Percentiles rank a stretch among this genome's conserved stretches.
phyloP scores from a whole-genome alignment of 768 basidiomycete species.

The Goffeauzyma gilvescens region DNA sequence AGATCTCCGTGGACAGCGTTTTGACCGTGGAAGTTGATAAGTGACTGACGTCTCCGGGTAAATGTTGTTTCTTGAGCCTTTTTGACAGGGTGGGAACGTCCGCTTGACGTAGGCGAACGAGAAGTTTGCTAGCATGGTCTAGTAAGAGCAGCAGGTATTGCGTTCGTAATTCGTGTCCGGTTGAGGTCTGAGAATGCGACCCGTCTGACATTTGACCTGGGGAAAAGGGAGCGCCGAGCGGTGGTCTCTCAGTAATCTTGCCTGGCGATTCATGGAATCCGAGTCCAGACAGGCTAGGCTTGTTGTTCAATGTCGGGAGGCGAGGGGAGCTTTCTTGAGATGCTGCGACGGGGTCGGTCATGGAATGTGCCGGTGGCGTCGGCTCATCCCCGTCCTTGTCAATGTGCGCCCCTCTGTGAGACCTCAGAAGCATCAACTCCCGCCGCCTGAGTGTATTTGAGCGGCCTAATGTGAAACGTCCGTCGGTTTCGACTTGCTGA shows the following conservation, averaged over 20 bases:
- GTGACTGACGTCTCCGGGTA: constrained; percentile 62
- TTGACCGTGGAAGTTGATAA: constrained; percentile 65
- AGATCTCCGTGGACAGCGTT: constrained; percentile 51
- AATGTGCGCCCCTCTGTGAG: constrained; percentile 52
- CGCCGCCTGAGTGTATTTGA: constrained; percentile 18
- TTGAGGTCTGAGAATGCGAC: constrained; percentile 54
- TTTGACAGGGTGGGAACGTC: constrained; percentile 76
- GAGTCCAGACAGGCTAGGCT: constrained; percentile 2
- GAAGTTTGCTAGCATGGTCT: constrained; percentile 42
- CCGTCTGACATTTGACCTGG: constrained; percentile 2
- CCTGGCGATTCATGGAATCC: constrained; percentile 7
- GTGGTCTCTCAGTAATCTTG: constrained; percentile 4
- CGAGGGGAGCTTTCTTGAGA: not conserved
- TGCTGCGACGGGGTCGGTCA: constrained; percentile 38
- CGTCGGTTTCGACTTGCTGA: not conserved
- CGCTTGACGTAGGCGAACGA: constrained; percentile 48
- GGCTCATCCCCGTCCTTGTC: too few species aligned
- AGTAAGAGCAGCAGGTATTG: constrained; percentile 30
- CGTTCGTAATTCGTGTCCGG: constrained; percentile 38
- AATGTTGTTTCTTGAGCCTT: constrained; percentile 73
- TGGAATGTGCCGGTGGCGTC: not conserved
- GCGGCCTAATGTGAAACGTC: not conserved
- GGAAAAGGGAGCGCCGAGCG: constrained; percentile 1
- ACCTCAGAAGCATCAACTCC: constrained; percentile 39
- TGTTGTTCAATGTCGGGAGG: not conserved